These are phyloP conservation scores for Beta macrorhiza DNA, from an alignment of 179 eudicot species.

Conservation along the genomic window DNA sequence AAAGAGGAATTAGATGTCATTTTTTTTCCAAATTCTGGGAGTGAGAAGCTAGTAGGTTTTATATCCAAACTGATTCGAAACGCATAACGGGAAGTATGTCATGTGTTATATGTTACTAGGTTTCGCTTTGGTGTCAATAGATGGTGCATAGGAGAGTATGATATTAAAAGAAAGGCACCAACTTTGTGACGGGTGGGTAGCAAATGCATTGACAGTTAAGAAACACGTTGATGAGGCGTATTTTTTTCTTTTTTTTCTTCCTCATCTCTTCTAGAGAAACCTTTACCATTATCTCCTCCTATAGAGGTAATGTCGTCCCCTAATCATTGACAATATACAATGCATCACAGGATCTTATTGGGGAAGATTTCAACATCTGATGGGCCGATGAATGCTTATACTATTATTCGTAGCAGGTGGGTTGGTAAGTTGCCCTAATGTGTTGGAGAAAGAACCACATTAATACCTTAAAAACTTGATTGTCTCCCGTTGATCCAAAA, in stretches of 20 bases:
- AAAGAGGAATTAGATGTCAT: background rate
- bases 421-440: constrained; percentile 57
- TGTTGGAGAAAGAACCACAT: constrained; percentile 32
- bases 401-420: constrained; percentile 87
- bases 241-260: background rate
- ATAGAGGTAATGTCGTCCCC: constrained; percentile 34
- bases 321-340: constrained; percentile 57
- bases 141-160: background rate
- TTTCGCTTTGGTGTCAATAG: background rate
- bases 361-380: constrained; percentile 91
- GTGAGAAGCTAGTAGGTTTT: background rate
- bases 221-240: background rate
- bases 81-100: background rate
- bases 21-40: background rate
- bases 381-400: constrained; percentile 80
- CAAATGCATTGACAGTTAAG: background rate
- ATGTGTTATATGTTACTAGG: background rate
- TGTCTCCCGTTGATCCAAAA: background rate
- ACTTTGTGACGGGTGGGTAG: constrained; percentile 13
- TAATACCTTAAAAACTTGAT: constrained; percentile 3
- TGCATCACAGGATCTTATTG: constrained; percentile 94
- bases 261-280: constrained; percentile 14
- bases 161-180: background rate
- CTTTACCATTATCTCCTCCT: constrained; percentile 29
- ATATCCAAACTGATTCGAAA: background rate